Percentiles rank a stretch among this genome's conserved stretches.
Evolutionary conservation across 768 basidiomycete genomes (phyloP).

Genomic region (Fomitopsis pulvina): DNA sequence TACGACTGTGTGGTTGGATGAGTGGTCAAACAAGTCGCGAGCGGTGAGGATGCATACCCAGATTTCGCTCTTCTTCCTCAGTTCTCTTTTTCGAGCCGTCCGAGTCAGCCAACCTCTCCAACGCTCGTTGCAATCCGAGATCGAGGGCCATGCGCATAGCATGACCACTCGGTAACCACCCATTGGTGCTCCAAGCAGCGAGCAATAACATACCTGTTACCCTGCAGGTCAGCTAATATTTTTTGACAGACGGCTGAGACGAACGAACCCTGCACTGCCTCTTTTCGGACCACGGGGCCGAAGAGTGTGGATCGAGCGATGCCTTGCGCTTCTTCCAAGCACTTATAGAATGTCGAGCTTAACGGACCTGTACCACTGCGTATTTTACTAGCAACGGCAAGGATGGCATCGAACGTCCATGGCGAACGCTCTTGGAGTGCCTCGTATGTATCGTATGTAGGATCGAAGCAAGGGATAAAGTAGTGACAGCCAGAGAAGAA

Average conservation of each 20-base stretch:
- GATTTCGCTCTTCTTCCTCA: conserved; percentile 81
- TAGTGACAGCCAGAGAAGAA: conserved; percentile 96
- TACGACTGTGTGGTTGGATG: conserved; percentile 47
- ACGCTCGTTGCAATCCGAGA: conserved; percentile 85
- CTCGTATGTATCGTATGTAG: conserved; percentile 89
- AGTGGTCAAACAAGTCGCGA: neutral
- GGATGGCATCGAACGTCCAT: conserved; percentile 92
- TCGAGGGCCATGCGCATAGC: conserved; percentile 96
- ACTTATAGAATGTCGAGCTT: conserved; percentile 81
- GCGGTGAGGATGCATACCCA: conserved; percentile 10
- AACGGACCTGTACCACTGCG: conserved; percentile 85
- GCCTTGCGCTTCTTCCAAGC: conserved; percentile 91
- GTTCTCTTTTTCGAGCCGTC: conserved; percentile 49
- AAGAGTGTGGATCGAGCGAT: conserved; percentile 92
- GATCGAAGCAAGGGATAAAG: conserved; percentile 95
- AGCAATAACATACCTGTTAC: conserved; percentile 78
- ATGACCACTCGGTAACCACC: conserved; percentile 93
- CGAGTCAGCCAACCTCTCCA: conserved; percentile 85
- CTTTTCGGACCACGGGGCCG: conserved; percentile 89
- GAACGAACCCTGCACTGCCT: conserved; percentile 78
- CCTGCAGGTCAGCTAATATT: conserved; percentile 5
- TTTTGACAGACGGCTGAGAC: conserved; percentile 5
- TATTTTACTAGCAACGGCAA: conserved; percentile 90
- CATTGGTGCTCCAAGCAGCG: conserved; percentile 91
- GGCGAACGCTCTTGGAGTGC: conserved; percentile 87